Conservation (phyloP, 441 rosid genomes). For the Hura crepitans region DNA sequence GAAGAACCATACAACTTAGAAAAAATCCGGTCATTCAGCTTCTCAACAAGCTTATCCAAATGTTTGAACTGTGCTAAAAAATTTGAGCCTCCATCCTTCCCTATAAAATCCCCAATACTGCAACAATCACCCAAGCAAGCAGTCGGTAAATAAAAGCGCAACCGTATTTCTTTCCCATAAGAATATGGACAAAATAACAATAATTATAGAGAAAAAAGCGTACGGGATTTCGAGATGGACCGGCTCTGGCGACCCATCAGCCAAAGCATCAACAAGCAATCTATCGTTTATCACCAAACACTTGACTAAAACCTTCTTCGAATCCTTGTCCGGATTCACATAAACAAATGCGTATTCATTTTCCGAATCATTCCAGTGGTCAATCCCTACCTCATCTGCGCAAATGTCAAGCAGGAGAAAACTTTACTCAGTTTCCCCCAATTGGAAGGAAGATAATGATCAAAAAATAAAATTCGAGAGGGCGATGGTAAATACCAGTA, state of each 20-base stretch:
- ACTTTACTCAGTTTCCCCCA: background rate
- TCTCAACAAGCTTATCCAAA: conserved; percentile 51
- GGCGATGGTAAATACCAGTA: conserved; percentile 33
- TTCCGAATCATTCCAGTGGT: conserved; percentile 63
- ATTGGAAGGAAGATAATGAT: conserved; percentile 1
- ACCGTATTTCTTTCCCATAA: background rate
- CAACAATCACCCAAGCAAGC: conserved; percentile 14
- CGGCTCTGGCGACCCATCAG: conserved; percentile 50
- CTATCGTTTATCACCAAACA: conserved; percentile 57
- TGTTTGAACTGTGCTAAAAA: conserved; percentile 56
- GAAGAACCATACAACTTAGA: conserved; percentile 40
- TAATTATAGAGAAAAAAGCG: conserved; percentile 5
- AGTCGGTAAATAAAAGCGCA: background rate
- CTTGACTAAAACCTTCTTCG: conserved; percentile 65
- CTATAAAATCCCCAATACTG: conserved; percentile 55
- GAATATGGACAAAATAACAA: background rate
- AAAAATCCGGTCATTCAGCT: conserved; percentile 41
- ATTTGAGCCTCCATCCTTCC: conserved; percentile 38
- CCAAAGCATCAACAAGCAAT: conserved; percentile 61
- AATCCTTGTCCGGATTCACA: conserved; percentile 42
- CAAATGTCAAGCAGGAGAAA: background rate
- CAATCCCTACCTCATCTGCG: conserved; percentile 71
- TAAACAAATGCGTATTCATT: conserved; percentile 76
- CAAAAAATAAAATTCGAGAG: background rate
- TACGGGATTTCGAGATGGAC: conserved; percentile 71